Conservation (phyloP, 1,284 basidiomycete genomes). For the Tylopilus orsonianus region DNA sequence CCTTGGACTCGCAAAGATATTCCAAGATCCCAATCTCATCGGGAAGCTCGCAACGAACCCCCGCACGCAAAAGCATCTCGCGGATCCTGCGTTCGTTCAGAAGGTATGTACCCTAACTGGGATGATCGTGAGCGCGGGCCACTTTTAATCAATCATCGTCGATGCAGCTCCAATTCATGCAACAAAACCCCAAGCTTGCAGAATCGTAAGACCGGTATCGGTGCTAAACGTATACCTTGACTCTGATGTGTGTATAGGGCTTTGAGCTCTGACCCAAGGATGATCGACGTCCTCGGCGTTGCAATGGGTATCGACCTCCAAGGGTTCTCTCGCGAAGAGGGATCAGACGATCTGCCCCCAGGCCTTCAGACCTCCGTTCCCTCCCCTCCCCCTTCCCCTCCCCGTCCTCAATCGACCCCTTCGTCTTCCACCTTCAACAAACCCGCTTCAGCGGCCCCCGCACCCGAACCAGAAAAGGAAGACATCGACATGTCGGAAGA, state of each 20-base stretch:
- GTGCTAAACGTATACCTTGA: neutral
- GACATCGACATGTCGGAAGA: conserved; percentile 67
- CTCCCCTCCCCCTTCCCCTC: conserved; percentile 42
- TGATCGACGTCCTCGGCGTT: conserved; percentile 92
- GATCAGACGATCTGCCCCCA: conserved; percentile 77
- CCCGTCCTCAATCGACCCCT: conserved; percentile 43
- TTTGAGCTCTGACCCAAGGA: conserved; percentile 76
- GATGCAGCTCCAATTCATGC: conserved; percentile 55
- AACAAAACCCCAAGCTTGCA: conserved; percentile 63
- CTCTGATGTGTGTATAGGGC: conserved; percentile 38
- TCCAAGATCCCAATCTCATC: conserved; percentile 82
- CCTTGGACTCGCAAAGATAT: conserved; percentile 74
- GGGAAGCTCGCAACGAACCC: conserved; percentile 86
- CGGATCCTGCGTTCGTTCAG: conserved; percentile 79
- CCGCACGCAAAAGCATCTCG: conserved; percentile 79
- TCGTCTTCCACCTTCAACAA: conserved; percentile 34
- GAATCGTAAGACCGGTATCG: conserved; percentile 40
- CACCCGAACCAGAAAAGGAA: conserved; percentile 39
- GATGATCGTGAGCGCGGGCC: neutral
- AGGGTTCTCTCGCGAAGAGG: conserved; percentile 83
- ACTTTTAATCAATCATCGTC: neutral
- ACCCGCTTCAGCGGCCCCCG: conserved; percentile 19
- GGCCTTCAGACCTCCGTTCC: conserved; percentile 43
- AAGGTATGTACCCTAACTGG: conserved; percentile 41
- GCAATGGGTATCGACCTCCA: conserved; percentile 94